A percentile compares a stretch with the other conserved stretches of the same genome.
phyloP scores from a whole-genome alignment of 2,329 filamentous ascomycete genomes.

The Colletotrichum sp. region DNA sequence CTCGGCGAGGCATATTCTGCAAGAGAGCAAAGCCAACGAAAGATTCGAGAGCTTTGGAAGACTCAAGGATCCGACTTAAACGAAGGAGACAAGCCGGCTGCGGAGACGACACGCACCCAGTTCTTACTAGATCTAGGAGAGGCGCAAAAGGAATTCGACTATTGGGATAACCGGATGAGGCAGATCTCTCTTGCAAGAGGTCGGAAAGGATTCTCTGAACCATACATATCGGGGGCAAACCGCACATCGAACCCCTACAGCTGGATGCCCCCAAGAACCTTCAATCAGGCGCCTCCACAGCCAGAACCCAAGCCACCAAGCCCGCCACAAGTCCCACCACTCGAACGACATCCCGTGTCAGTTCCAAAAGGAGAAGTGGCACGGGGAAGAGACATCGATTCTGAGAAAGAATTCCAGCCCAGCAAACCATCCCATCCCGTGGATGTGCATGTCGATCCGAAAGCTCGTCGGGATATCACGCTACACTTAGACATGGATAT shows the following conservation, averaged over 20 bases:
- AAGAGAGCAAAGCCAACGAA: neutral
- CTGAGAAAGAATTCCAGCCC: fast-evolving
- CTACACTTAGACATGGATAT: neutral
- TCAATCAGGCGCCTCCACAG: neutral
- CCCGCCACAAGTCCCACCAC: neutral
- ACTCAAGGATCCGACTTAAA: neutral
- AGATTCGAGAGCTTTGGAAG: neutral
- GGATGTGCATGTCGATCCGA: neutral
- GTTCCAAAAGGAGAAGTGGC: too few species aligned
- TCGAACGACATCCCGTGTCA: neutral
- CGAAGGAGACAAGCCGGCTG: neutral
- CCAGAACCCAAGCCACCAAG: fast-evolving
- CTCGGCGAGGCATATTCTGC: neutral
- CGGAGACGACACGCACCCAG: neutral
- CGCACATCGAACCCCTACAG: fast-evolving
- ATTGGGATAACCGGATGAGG: neutral
- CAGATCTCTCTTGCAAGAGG: neutral
- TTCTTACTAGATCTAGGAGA: neutral
- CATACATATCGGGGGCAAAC: neutral
- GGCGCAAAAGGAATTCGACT: neutral
- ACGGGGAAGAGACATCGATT: fast-evolving
- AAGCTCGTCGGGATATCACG: fast-evolving
- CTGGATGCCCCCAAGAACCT: neutral
- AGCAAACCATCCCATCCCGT: fast-evolving
- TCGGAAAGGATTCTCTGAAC: neutral